Evolutionary conservation across 2,329 filamentous ascomycete species (phyloP).

Genomic region (Sporothrix curviconia): DNA sequence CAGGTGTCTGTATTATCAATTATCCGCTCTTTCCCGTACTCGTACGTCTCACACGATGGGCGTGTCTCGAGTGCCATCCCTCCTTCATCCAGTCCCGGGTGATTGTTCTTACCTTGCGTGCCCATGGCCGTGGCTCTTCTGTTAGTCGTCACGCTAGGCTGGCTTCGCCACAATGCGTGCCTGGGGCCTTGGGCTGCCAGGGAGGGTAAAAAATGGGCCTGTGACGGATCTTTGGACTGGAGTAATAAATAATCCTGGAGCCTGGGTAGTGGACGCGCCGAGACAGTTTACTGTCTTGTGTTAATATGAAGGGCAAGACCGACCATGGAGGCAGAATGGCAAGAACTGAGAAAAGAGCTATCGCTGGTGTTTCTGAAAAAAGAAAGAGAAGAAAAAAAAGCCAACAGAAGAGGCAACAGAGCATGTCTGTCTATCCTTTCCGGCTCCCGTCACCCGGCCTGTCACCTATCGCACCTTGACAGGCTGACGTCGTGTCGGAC

Average conservation of each 20-base stretch:
- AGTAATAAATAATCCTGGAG: too few relatives aligned
- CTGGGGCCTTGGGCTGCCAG: too few relatives aligned
- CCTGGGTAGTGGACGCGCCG: too few relatives aligned
- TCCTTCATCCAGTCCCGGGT: neutral
- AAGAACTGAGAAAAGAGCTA: neutral
- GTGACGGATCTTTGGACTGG: too few relatives aligned
- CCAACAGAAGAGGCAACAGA: neutral
- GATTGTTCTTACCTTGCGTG: slow-evolving; percentile 4
- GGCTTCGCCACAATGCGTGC: slow-evolving; percentile 5
- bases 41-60: too few relatives aligned
- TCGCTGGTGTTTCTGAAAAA: neutral
- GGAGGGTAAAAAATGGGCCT: too few relatives aligned
- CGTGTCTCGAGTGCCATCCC: too few relatives aligned
- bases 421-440: neutral
- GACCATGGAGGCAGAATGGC: neutral
- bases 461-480: slow-evolving; percentile 1
- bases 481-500: neutral
- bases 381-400: neutral
- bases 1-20: too few relatives aligned
- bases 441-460: neutral
- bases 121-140: neutral
- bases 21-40: neutral
- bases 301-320: too few relatives aligned
- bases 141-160: slow-evolving; percentile 4
- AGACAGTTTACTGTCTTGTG: too few relatives aligned